Conservation (phyloP, 2,329 filamentous ascomycete species). For the Passalora sequoiae region DNA sequence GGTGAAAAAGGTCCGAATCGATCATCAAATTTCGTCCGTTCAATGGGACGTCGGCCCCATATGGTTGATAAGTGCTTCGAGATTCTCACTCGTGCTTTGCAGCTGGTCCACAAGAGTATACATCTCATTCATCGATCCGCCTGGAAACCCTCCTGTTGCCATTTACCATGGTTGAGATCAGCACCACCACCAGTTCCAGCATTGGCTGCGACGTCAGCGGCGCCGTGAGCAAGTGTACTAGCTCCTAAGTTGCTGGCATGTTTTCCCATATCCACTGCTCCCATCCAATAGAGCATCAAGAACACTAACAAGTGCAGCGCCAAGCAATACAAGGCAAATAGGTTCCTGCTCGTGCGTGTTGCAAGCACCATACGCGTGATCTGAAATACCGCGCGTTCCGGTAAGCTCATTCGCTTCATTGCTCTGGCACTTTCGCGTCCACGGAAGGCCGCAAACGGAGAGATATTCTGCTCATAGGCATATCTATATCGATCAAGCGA, state of each 20-base stretch:
- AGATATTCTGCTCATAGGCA: conserved; percentile 91
- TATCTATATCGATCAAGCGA: conserved; percentile 80
- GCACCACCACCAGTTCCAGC: conserved; percentile 27
- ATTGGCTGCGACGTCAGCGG: conserved; percentile 28
- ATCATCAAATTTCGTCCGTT: too few species aligned
- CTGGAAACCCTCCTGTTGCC: conserved; percentile 10
- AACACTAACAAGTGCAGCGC: conserved; percentile 85
- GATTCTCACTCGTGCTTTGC: too few species aligned
- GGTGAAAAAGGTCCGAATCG: too few species aligned
- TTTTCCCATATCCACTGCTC: conserved; percentile 60
- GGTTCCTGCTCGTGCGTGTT: conserved; percentile 81
- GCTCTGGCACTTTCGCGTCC: conserved; percentile 88
- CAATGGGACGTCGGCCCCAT: too few species aligned
- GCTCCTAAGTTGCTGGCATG: conserved; percentile 56
- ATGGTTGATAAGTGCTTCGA: conserved; percentile 3
- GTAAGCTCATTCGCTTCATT: conserved; percentile 86
- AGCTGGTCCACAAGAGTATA: too few species aligned
- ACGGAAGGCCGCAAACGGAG: conserved; percentile 90
- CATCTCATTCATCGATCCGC: conserved; percentile 1
- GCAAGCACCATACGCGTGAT: conserved; percentile 86
- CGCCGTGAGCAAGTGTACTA: conserved; percentile 18
- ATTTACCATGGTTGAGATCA: conserved; percentile 7
- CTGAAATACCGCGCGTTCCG: conserved; percentile 84
- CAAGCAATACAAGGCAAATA: conserved; percentile 89
- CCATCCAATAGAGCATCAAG: conserved; percentile 78